Percentiles rank a stretch among this genome's conserved stretches.
phyloP scores from a whole-genome alignment of 805 yeast genomes.

The Saturnispora hagleri region DNA sequence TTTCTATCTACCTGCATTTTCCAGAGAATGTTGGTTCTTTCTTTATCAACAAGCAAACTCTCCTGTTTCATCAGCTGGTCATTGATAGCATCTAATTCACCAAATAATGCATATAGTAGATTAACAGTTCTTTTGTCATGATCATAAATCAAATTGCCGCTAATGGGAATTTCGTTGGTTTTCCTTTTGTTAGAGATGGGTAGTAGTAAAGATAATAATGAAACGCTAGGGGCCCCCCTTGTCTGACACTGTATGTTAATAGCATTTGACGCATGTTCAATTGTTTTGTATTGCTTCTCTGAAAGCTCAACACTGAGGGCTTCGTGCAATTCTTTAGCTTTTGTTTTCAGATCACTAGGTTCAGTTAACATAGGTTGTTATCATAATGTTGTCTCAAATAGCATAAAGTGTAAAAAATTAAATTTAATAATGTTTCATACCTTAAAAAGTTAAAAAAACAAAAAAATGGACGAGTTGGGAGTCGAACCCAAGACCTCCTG shows the following conservation, averaged over 20 bases:
- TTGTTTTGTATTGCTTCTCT: background rate
- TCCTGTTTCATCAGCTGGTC: background rate
- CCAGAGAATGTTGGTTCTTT: background rate
- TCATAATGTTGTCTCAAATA: too few relatives aligned
- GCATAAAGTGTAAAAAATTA: background rate
- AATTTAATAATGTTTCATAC: background rate
- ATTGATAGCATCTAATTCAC: background rate
- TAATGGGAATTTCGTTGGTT: background rate
- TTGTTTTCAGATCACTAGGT: background rate
- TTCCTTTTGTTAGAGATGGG: background rate
- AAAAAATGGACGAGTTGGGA: conserved; percentile 28
- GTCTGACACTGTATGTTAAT: background rate
- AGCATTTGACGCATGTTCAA: background rate
- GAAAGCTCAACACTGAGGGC: background rate
- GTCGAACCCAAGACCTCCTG: conserved; percentile 58
- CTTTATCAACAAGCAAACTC: background rate
- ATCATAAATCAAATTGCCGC: background rate
- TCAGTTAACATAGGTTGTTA: background rate
- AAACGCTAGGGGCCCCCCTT: background rate
- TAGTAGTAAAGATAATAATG: background rate
- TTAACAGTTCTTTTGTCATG: background rate
- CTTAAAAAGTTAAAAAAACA: background rate
- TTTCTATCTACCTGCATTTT: background rate
- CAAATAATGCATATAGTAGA: background rate
- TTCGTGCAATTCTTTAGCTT: background rate